phyloP scores from a whole-genome alignment of 1,284 basidiomycete species.

The Ganoderma boninense region DNA sequence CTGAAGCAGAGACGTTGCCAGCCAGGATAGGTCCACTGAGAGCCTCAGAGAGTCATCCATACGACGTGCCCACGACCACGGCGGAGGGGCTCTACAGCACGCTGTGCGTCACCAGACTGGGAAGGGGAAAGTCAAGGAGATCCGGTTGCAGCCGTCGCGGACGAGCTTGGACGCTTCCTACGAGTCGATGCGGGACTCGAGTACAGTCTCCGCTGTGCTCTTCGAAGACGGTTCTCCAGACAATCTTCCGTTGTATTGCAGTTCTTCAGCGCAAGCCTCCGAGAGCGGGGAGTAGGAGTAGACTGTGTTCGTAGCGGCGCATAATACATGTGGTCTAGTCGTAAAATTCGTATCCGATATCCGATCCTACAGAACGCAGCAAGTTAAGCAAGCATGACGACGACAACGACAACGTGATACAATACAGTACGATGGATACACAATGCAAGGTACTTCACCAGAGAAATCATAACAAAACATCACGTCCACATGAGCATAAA shows the following conservation, averaged over 20 bases:
- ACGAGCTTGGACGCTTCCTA: neutral
- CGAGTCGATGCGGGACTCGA: neutral
- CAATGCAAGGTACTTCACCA: neutral
- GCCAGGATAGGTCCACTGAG: neutral
- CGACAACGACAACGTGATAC: neutral
- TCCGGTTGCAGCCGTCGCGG: constrained; percentile 1
- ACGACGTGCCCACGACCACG: neutral
- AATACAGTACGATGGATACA: neutral
- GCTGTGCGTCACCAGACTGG: neutral
- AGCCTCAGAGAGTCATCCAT: neutral
- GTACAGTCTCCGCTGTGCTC: neutral
- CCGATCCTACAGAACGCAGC: neutral
- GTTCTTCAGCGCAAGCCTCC: neutral
- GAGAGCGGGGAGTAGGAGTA: neutral
- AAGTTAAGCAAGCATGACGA: neutral
- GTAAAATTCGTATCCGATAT: neutral
- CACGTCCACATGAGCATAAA: too few species aligned
- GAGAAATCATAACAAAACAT: constrained; percentile 1
- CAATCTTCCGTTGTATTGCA: neutral
- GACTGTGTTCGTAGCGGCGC: neutral
- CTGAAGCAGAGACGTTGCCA: neutral
- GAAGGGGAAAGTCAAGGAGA: constrained; percentile 2
- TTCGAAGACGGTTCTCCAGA: neutral
- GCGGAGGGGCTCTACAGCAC: neutral
- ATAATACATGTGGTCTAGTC: neutral